A percentile compares a stretch with the other conserved stretches of the same genome.
These are phyloP conservation scores for Drechslerella coelobrocha DNA, from an alignment of 2,329 filamentous ascomycete species.

Conservation along the genomic window DNA sequence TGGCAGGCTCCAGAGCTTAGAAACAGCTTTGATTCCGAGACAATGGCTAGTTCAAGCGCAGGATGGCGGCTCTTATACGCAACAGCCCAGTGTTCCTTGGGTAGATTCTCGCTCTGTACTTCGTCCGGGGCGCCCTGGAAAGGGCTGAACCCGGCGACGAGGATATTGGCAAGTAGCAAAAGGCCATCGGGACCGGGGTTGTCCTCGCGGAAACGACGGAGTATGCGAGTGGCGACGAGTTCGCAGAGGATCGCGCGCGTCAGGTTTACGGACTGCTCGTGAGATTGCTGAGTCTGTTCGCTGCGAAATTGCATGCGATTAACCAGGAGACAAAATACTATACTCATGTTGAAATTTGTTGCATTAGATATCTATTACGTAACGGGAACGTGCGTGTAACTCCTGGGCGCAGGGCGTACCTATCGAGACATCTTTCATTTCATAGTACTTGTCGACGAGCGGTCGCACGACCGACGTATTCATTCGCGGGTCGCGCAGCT, in stretches of 20 bases:
- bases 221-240: constrained; percentile 76
- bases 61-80: constrained; percentile 61
- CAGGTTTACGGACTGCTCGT: constrained; percentile 80
- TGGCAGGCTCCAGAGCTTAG: constrained; percentile 79
- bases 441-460: constrained; percentile 81
- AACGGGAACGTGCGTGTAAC: neutral
- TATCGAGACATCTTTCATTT: constrained; percentile 78
- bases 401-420: constrained; percentile 60
- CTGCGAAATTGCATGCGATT: constrained; percentile 80
- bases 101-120: constrained; percentile 66
- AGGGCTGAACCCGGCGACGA: constrained; percentile 82
- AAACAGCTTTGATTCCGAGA: constrained; percentile 81
- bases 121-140: constrained; percentile 80
- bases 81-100: constrained; percentile 62
- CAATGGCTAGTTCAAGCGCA: constrained; percentile 80
- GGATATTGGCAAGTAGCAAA: constrained; percentile 75
- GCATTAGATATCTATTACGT: constrained; percentile 33
- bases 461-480: constrained; percentile 81
- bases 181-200: constrained; percentile 74
- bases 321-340: constrained; percentile 82
- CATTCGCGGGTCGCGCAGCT: constrained; percentile 80
- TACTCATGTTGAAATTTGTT: constrained; percentile 37
- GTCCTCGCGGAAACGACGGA: constrained; percentile 80
- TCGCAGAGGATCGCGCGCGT: constrained; percentile 81
- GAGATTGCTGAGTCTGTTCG: constrained; percentile 76